Evolutionary conservation across 805 yeast species (phyloP).

Genomic region (Yamadazyma olivae): DNA sequence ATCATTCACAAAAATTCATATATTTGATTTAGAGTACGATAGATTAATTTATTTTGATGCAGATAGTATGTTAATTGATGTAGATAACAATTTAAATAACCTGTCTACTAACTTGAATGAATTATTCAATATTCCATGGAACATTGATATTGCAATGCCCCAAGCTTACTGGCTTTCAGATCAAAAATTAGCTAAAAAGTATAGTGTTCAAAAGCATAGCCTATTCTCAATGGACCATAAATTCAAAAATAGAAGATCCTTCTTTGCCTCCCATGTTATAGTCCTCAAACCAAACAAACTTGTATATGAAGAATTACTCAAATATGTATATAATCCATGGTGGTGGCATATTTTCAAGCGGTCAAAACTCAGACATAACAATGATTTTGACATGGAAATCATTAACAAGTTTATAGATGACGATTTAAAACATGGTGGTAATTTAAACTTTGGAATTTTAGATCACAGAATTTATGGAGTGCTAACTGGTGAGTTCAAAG

Average conservation of each 20-base stretch:
- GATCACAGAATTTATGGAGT: slow-evolving; percentile 53
- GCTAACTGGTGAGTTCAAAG: slow-evolving; percentile 47
- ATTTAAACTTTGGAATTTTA: slow-evolving; percentile 30
- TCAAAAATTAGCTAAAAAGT: slow-evolving; percentile 10
- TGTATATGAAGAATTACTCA: slow-evolving; percentile 18
- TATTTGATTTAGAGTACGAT: slow-evolving; percentile 51
- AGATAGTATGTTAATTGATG: slow-evolving; percentile 42
- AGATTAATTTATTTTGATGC: slow-evolving; percentile 57
- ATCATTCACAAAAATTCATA: slow-evolving; percentile 54
- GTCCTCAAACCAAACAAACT: slow-evolving; percentile 50
- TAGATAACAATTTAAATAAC: not conserved
- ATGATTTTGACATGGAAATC: slow-evolving; percentile 58
- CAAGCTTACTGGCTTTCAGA: slow-evolving; percentile 34
- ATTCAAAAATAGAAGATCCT: slow-evolving; percentile 23
- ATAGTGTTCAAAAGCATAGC: slow-evolving; percentile 12
- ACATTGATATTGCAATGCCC: slow-evolving; percentile 26
- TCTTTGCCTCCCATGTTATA: slow-evolving; percentile 51
- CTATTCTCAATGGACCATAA: slow-evolving; percentile 22
- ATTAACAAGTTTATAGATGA: slow-evolving; percentile 36
- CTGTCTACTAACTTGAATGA: slow-evolving; percentile 24
- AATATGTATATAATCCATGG: slow-evolving; percentile 25
- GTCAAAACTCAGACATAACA: slow-evolving; percentile 16
- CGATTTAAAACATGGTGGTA: slow-evolving; percentile 12
- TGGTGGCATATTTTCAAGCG: slow-evolving; percentile 23
- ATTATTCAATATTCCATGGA: slow-evolving; percentile 24